Percentiles rank a stretch among this genome's conserved stretches.
These are phyloP conservation scores for Ascochyta viciae-villosae DNA, from an alignment of 2,329 filamentous ascomycete species.

Conservation along the genomic window DNA sequence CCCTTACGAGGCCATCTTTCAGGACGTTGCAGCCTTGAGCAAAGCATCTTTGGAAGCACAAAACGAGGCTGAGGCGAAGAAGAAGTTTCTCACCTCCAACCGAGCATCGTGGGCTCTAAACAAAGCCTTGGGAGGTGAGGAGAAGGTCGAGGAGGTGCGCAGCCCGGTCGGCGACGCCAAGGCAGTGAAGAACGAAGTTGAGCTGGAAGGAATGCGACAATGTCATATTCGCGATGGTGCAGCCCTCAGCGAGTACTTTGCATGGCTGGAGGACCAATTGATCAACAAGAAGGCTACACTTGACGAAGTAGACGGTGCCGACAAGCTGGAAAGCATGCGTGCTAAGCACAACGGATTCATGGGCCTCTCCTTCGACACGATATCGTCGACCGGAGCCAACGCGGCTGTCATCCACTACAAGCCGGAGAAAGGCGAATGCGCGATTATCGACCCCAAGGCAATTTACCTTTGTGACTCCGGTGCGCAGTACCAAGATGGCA, in stretches of 20 bases:
- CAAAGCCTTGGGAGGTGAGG: constrained; percentile 82
- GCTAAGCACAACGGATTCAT: constrained; percentile 77
- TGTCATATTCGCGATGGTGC: constrained; percentile 95
- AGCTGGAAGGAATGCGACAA: constrained; percentile 89
- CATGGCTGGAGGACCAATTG: constrained; percentile 93
- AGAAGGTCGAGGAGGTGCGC: constrained; percentile 82
- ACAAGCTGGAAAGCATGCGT: constrained; percentile 83
- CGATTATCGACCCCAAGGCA: constrained; percentile 80
- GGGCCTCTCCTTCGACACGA: constrained; percentile 92
- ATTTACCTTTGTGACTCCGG: constrained; percentile 97
- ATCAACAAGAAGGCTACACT: constrained; percentile 73
- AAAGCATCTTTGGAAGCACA: constrained; percentile 46
- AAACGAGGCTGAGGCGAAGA: constrained; percentile 43
- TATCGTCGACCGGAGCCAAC: constrained; percentile 91
- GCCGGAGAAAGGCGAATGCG: constrained; percentile 81
- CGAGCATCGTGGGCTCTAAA: constrained; percentile 93
- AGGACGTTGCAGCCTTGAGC: constrained; percentile 73
- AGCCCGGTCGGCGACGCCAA: constrained; percentile 92
- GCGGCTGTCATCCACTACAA: constrained; percentile 95
- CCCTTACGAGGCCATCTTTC: constrained; percentile 83
- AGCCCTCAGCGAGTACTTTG: constrained; percentile 89
- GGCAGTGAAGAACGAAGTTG: constrained; percentile 89
- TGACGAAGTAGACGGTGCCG: constrained; percentile 89
- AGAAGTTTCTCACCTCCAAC: constrained; percentile 84
- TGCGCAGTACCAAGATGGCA: constrained; percentile 94